phyloP scores from a whole-genome alignment of 768 basidiomycete species.

The Glaciozyma martinii region DNA sequence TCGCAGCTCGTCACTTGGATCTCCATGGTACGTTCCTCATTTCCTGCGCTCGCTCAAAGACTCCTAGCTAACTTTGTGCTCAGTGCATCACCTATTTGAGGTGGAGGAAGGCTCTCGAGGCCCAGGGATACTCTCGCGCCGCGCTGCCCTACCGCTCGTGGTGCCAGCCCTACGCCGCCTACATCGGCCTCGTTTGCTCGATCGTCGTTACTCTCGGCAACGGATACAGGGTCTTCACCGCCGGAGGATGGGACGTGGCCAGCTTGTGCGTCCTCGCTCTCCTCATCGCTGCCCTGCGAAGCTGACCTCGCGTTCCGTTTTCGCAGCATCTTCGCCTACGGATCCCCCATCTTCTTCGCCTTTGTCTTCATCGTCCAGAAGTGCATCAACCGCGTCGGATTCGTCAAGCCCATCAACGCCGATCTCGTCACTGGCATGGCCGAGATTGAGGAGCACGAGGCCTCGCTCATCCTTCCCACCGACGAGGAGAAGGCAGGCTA shows the following conservation, averaged over 20 bases:
- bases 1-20: slow-evolving; percentile 22
- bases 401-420: not conserved
- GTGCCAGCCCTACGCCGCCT: slow-evolving; percentile 40
- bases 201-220: slow-evolving; percentile 15
- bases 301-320: not conserved
- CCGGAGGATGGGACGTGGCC: not conserved
- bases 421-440: not conserved
- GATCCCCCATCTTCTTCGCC: not conserved
- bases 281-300: not conserved
- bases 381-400: not conserved
- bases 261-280: not conserved
- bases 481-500: not conserved
- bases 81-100: slow-evolving; percentile 22
- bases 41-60: too few species aligned
- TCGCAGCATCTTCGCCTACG: not conserved
- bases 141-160: slow-evolving; percentile 40
- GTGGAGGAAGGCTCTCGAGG: slow-evolving; percentile 37
- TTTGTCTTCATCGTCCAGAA: not conserved
- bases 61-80: too few species aligned
- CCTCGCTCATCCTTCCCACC: not conserved
- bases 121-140: slow-evolving; percentile 38
- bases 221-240: not conserved
- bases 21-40: not conserved
- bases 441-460: not conserved
- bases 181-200: slow-evolving; percentile 38